Evolutionary conservation across 1,284 basidiomycete genomes (phyloP), one percentile per base, ranked within the genome.

Genomic region (Pisolithus thermaeus): DNA sequence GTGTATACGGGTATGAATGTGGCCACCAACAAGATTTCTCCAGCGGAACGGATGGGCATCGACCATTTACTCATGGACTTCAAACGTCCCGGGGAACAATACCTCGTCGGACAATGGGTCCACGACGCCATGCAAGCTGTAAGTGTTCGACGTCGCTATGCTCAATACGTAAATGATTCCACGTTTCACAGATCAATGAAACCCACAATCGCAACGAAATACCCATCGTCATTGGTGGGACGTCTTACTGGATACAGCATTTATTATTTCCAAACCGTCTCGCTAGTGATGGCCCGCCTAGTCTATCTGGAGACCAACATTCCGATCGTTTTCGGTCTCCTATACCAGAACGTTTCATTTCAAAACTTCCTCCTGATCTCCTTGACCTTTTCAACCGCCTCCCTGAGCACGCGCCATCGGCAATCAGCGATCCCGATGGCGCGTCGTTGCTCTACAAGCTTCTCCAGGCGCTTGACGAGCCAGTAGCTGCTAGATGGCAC

Each of bases 161-260:
- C 47, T 50, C 7, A 49, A 6, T 3, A 35, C 11, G 22, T 57
- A 49, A 55, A 50, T 46, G 14, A 55, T 30, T 37, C 30, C 42
- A 6, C 49, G 28, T 45, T 28, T 16, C 30, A 38, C 61, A 93
- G 89, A 90, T 92, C 39, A 75, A 84, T 28, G 80, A 84, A 47
- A 82, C 87, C 14, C 81, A 88, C 58, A 58, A 58, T 32, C 72
- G 77, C 60, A 69, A 76, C 1, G 73, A 85, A 50, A 69, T 97
- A 7, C 94, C 95, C 0, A 90, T 99, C 50, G 73, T 97, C 4
- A 94, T 96, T 44, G 96, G 96, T 3, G 96, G 96, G 7, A 99
- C 96, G 0, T 86, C 92, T 16, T 99, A 99, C 68, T 99, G 97
- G 83, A 87, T 97, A 20, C 96, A 99, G 65, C 92, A 99, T 66